Percentiles rank a stretch among this genome's conserved stretches.
These are phyloP conservation scores for Exophiala alcalophila DNA, from an alignment of 2,329 filamentous ascomycete genomes.

Conservation along the genomic window DNA sequence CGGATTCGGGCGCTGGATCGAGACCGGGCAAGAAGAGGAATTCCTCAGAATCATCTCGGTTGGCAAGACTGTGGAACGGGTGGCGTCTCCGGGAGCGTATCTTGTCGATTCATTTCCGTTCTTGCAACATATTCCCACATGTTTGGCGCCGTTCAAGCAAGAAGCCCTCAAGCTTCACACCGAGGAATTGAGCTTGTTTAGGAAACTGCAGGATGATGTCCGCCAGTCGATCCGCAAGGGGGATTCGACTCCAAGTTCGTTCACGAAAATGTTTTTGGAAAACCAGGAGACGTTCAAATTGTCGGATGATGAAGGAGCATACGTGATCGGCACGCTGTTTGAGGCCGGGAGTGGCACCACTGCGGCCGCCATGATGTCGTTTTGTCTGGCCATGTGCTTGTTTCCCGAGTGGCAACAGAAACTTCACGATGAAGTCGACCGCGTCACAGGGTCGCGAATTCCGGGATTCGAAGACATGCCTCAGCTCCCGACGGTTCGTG, in stretches of 20 bases:
- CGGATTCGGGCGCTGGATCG: conserved; percentile 35
- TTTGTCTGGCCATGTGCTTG: conserved; percentile 33
- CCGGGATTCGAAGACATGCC: conserved; percentile 39
- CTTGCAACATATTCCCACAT: conserved; percentile 31
- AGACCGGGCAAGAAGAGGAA: conserved; percentile 11
- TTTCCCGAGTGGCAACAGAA: conserved; percentile 27
- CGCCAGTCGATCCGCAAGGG: conserved; percentile 35
- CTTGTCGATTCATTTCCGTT: conserved; percentile 35
- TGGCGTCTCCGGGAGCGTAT: conserved; percentile 38
- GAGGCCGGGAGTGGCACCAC: conserved; percentile 35
- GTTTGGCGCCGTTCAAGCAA: conserved; percentile 34
- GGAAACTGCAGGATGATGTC: conserved; percentile 42
- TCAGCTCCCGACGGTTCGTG: conserved; percentile 37
- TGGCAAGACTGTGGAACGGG: conserved; percentile 36
- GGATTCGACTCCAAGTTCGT: conserved; percentile 33
- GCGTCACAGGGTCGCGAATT: conserved; percentile 31
- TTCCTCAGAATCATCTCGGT: conserved; percentile 35
- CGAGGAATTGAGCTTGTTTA: conserved; percentile 32
- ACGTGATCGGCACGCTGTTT: conserved; percentile 38
- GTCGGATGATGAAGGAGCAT: conserved; percentile 37
- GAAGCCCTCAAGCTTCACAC: conserved; percentile 30
- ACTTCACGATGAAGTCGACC: conserved; percentile 37
- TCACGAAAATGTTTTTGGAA: conserved; percentile 34
- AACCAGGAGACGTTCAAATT: conserved; percentile 27
- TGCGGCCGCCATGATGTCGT: conserved; percentile 32